Evolutionary conservation across 2,329 filamentous ascomycete species (phyloP), one percentile per base, ranked within the genome.

Genomic region (Penicillium sp.): DNA sequence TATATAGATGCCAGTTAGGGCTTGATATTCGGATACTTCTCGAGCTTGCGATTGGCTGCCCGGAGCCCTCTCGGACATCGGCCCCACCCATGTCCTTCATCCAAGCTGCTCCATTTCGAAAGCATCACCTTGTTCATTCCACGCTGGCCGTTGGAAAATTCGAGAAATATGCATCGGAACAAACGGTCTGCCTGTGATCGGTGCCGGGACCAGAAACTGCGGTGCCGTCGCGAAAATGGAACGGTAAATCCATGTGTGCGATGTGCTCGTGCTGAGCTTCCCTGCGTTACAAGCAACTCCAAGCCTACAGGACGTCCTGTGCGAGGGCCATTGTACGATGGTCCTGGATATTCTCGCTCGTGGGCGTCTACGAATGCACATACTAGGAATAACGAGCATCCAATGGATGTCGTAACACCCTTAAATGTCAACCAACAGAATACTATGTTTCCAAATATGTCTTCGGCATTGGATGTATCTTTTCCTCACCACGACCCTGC

Each of bases 151-250:
- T 5, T 35, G 2, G 14, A 35, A 11, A 35, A 16, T 3, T 35
- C 8, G 30, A 35, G 30, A 16, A 30, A 30, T 3, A 51, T 51
- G 49, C 20, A 51, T 30, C 18, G 24, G 40, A 38, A 11, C 3
- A 53, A 35, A 42, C 24, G 51, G 11, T 53, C 42, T 21, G 52
- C 52, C 21, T 54, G 52, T 40, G 52, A 54, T 23, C 30, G 52
- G 6, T 54, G 52, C 33, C 43, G 33, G 14, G 24, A 46, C 21
- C 52, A 54, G 43, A 54, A 54, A 30, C 5, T 54, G 30, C 16
- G 52, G 21, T 54, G 52, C 24, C 52, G 45, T 9, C 43, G 52
- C n/a, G 42, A 54, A 24, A 40, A 54, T 23, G 45, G 30, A n/a
- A 21, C 21, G 30, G 6, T 35, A 35, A 16, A 3, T 6, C 12